A percentile compares a stretch with the other conserved stretches of the same genome.
These are phyloP conservation scores for Ustilago loliicola DNA, from an alignment of 1,284 basidiomycete genomes.

Conservation along the genomic window DNA sequence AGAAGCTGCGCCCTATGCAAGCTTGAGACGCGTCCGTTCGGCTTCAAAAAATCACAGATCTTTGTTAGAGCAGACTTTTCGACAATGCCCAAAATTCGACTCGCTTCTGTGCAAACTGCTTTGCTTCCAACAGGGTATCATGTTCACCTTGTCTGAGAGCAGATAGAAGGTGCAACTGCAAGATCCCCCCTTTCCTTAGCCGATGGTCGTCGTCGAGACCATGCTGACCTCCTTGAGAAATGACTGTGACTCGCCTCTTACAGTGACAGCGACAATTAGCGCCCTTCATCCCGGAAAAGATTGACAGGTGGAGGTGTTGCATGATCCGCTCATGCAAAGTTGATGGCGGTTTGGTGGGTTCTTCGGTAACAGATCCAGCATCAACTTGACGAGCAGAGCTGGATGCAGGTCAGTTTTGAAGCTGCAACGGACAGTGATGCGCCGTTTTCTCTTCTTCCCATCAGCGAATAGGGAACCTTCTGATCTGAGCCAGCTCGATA, in stretches of 20 bases:
- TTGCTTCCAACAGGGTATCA: too few species aligned
- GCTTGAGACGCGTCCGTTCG: neutral
- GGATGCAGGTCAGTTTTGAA: neutral
- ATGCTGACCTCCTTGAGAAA: too few species aligned
- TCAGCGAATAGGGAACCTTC: neutral
- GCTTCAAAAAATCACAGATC: neutral
- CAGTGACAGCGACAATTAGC: neutral
- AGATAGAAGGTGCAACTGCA: too few species aligned
- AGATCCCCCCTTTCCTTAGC: too few species aligned
- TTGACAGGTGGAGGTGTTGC: slow-evolving; percentile 8
- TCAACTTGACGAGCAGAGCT: neutral
- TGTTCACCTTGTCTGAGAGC: too few species aligned
- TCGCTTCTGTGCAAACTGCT: too few species aligned
- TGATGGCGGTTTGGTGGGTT: neutral
- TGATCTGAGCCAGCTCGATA: neutral
- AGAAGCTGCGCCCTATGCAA: slow-evolving; percentile 3
- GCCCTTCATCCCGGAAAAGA: slow-evolving; percentile 4
- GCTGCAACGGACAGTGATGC: neutral
- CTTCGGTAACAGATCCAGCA: neutral
- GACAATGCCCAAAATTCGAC: neutral
- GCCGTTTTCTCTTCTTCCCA: neutral
- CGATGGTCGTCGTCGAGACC: too few species aligned
- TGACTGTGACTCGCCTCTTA: too few species aligned
- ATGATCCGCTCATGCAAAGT: slow-evolving; percentile 7
- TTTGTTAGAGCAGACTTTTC: neutral